phyloP scores from a whole-genome alignment of 306 rosid genomes.

The Citrullus colocynthis region DNA sequence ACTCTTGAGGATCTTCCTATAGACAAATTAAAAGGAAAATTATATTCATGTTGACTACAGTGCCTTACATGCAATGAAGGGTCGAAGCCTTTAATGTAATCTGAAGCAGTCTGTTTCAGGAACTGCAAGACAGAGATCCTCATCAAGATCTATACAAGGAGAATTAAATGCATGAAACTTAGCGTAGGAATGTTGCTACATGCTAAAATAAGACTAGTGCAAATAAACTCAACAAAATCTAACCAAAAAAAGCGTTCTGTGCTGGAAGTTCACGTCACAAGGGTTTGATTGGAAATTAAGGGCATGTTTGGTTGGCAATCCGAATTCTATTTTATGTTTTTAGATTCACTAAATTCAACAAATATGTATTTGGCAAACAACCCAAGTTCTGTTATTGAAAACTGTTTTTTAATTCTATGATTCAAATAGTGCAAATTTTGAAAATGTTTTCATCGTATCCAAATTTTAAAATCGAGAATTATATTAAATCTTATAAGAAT shows the following conservation, averaged over 20 bases:
- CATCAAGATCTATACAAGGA: conserved; percentile 20
- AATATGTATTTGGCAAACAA: no score
- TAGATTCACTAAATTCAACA: no score
- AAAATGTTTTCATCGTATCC: no score
- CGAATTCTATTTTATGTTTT: no score
- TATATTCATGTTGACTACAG: background rate
- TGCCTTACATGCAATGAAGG: conserved; percentile 64
- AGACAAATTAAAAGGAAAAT: background rate
- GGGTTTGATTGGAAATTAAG: background rate
- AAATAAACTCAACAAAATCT: background rate
- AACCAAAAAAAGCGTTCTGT: background rate
- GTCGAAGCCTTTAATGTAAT: conserved; percentile 58
- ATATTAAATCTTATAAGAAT: no score
- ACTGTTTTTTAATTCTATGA: no score
- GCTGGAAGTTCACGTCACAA: background rate
- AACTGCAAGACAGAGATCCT: conserved; percentile 42
- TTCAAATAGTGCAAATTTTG: no score
- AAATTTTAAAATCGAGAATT: no score
- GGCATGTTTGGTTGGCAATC: no score
- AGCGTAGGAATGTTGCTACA: background rate
- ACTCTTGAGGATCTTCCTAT: background rate
- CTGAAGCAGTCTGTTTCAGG: conserved; percentile 73
- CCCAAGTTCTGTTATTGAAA: no score
- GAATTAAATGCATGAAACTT: conserved; percentile 2
- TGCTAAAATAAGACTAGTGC: background rate